Evolutionary conservation across 2,329 filamentous ascomycete species (phyloP), one percentile per base, ranked within the genome.

Genomic region (Xenosphaeropsis pyriputrescens): DNA sequence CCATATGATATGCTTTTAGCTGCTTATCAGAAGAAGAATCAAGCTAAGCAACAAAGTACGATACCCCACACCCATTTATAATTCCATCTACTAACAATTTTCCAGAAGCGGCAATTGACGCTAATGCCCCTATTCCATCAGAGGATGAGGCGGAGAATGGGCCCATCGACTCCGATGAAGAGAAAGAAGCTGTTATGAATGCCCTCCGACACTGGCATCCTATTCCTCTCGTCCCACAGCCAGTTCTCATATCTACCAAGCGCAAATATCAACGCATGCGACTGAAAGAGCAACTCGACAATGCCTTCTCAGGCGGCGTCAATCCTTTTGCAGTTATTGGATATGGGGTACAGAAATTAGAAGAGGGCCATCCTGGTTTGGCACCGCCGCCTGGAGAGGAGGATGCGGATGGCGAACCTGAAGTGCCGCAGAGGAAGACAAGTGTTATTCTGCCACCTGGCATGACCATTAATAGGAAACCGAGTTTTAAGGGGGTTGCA

Each of bases 1-100:
- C 88, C 88, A 1, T 95, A 95, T 53, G 86, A 94, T 57, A 91
- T 93, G 79, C 65, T 95, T 30, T 68, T 95, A 29, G 78, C 82
- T 12, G 79, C 81, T 6, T 91, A 91, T 52, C 84, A 91, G 58
- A 95, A 96, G 70, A 96, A 95, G 68, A 98, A 98, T 51, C 91
- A 96, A 58, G 91, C 91, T 16, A 93, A 94, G 54, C 85, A 94
- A 63, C 91, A 96, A 59, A 93, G 85, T 88, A 68, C 62, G 79
- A 70, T 15, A 32, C 26, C 18, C 14, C 30, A 26, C 22, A 9
- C 3, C 17, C 35, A 9, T 17, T 14, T 33, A 19, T 22, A 37
- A 37, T 18, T 39, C 35, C 39, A 35, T 31, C 32, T 29, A 39
- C 48, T 50, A 39, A 49, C 35, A 34, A 4, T 31, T 32, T n/a